Conservation (phyloP, 2,329 filamentous ascomycete species). For the Penicillium oxalicum region DNA sequence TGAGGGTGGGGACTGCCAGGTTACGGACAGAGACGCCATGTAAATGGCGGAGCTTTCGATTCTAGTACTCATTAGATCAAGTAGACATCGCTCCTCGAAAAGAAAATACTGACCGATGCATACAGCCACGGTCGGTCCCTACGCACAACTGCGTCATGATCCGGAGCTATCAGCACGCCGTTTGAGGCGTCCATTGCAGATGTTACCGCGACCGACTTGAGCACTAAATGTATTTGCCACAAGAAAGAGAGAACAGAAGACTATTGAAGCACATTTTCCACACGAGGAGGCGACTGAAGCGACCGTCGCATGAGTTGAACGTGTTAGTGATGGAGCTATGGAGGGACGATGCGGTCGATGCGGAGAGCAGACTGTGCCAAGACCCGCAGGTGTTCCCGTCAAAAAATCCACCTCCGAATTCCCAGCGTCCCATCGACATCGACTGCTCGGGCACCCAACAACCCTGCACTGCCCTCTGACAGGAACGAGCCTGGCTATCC, state of each 20-base stretch:
- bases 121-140: slow-evolving; percentile 48
- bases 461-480: slow-evolving; percentile 8
- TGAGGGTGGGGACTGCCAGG: slow-evolving; percentile 58
- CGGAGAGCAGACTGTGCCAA: slow-evolving; percentile 22
- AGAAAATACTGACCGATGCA: slow-evolving; percentile 39
- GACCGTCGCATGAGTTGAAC: slow-evolving; percentile 1
- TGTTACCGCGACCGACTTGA: not conserved
- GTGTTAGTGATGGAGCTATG: slow-evolving; percentile 8
- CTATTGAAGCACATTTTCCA: slow-evolving; percentile 16
- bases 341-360: slow-evolving; percentile 18
- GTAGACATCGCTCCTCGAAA: not conserved
- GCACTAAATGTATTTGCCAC: slow-evolving; percentile 1
- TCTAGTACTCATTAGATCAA: slow-evolving; percentile 45
- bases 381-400: slow-evolving; percentile 23
- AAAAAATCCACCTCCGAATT: slow-evolving; percentile 31
- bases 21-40: slow-evolving; percentile 84
- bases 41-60: slow-evolving; percentile 81
- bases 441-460: not conserved
- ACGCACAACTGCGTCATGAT: slow-evolving; percentile 29
- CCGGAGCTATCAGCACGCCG: slow-evolving; percentile 11
- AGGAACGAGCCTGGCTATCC: slow-evolving; percentile 14
- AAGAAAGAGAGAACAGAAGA: not conserved
- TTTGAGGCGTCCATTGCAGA: slow-evolving; percentile 8
- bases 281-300: not conserved
- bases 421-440: slow-evolving; percentile 12